A percentile compares a stretch with the other conserved stretches of the same genome.
phyloP scores from a whole-genome alignment of 345 rosid genomes.

The Bretschneidera sinensis region DNA sequence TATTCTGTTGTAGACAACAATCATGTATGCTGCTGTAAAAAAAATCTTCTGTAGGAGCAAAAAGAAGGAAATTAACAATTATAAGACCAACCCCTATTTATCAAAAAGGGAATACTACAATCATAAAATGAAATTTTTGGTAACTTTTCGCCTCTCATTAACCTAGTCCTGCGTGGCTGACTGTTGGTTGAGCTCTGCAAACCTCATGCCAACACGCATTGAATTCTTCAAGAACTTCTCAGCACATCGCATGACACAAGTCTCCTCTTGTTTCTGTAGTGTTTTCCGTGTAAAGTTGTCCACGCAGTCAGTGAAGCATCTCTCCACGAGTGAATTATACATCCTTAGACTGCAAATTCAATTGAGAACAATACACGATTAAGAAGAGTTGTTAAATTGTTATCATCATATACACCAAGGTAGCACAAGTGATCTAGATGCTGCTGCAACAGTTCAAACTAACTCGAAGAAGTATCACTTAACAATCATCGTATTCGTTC shows the following conservation, averaged over 20 bases:
- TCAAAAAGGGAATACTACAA: constrained; percentile 6
- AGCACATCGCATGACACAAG: constrained; percentile 74
- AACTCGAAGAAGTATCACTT: too few species aligned
- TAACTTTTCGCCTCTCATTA: neutral
- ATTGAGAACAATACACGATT: neutral
- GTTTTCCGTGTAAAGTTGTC: constrained; percentile 80
- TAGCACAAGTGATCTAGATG: too few species aligned
- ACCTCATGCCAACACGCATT: constrained; percentile 92
- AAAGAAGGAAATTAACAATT: neutral
- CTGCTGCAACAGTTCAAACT: too few species aligned
- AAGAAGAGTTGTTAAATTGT: neutral
- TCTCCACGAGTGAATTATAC: constrained; percentile 86
- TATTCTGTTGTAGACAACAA: neutral
- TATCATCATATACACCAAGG: neutral
- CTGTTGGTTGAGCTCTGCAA: constrained; percentile 80
- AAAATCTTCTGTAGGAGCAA: constrained; percentile 1
- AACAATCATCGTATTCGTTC: too few species aligned
- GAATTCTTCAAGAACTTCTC: constrained; percentile 97
- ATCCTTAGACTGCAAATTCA: constrained; percentile 59
- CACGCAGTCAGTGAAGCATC: constrained; percentile 87
- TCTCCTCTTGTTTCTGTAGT: constrained; percentile 90
- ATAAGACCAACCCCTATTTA: neutral
- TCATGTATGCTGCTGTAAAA: neutral
- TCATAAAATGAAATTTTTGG: constrained; percentile 5
- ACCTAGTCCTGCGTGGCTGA: constrained; percentile 62